Evolutionary conservation across 208 protist genomes (phyloP).

Genomic region (Angomonas deanei): DNA sequence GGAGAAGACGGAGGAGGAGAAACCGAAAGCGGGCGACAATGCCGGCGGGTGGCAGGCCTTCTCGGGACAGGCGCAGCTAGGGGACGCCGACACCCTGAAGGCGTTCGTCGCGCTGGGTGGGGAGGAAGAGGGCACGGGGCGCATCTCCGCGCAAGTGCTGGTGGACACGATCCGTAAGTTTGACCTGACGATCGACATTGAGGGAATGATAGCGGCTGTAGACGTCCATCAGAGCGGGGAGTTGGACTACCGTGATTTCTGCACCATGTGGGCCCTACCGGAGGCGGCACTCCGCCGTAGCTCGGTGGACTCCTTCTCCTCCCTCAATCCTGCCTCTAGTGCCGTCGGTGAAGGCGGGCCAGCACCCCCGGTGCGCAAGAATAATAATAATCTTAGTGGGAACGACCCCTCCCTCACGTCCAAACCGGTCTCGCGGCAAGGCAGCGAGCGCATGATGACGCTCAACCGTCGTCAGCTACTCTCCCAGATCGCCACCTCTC

Average conservation of each 20-base stretch:
- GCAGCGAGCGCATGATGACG: not conserved
- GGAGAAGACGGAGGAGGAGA: not conserved
- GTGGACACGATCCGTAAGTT: slow-evolving; percentile 56
- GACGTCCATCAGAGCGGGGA: slow-evolving; percentile 47
- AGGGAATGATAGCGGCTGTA: slow-evolving; percentile 42
- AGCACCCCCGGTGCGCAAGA: not conserved
- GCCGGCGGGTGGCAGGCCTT: slow-evolving; percentile 1
- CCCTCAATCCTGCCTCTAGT: slow-evolving; percentile 11
- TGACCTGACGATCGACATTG: slow-evolving; percentile 76
- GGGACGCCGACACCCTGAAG: slow-evolving; percentile 57
- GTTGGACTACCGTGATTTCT: slow-evolving; percentile 72
- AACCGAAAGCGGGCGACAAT: slow-evolving; percentile 2
- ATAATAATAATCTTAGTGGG: too few relatives aligned
- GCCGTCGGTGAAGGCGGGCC: not conserved
- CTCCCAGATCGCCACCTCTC: slow-evolving; percentile 6
- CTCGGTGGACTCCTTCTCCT: slow-evolving; percentile 22
- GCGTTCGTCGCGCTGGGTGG: slow-evolving; percentile 82
- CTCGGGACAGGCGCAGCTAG: not conserved
- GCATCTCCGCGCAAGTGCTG: slow-evolving; percentile 36
- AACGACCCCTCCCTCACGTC: too few relatives aligned
- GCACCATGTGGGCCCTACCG: slow-evolving; percentile 41
- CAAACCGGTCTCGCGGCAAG: not conserved
- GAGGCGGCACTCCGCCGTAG: slow-evolving; percentile 7
- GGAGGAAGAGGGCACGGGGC: slow-evolving; percentile 54
- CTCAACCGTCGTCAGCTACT: slow-evolving; percentile 7